phyloP scores from a whole-genome alignment of 2,329 filamentous ascomycete genomes.

The Nannizzia gypsea region DNA sequence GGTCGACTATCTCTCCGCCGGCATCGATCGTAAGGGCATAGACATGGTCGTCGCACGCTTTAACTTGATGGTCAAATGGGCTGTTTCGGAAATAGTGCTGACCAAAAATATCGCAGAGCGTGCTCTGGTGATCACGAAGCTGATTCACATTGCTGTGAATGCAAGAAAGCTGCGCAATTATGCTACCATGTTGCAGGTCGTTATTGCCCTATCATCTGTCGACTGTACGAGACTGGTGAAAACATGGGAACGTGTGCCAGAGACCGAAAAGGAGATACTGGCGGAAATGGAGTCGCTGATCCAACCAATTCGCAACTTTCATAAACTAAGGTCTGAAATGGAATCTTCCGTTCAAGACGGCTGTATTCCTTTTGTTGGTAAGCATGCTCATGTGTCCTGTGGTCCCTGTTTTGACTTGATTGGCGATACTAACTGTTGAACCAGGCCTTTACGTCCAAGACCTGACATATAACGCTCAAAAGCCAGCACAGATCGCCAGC shows the following conservation, averaged over 20 bases:
- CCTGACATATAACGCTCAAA: conserved; percentile 55
- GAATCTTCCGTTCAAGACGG: conserved; percentile 49
- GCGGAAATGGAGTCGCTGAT: conserved; percentile 49
- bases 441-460: conserved; percentile 53
- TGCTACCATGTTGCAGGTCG: conserved; percentile 54
- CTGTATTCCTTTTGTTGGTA: conserved; percentile 55
- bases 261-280: conserved; percentile 43
- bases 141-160: conserved; percentile 51
- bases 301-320: conserved; percentile 52
- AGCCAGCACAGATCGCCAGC: conserved; percentile 46
- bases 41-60: conserved; percentile 55
- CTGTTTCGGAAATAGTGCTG: conserved; percentile 50
- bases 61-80: conserved; percentile 57
- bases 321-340: conserved; percentile 52
- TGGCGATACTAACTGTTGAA: background rate
- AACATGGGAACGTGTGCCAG: conserved; percentile 48
- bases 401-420: background rate
- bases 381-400: conserved; percentile 15
- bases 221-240: conserved; percentile 46
- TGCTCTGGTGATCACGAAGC: conserved; percentile 50
- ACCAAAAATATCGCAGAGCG: conserved; percentile 47
- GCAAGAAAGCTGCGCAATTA: conserved; percentile 50
- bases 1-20: conserved; percentile 47
- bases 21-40: conserved; percentile 45
- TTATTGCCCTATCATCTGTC: conserved; percentile 49